Evolutionary conservation across 805 yeast species (phyloP).

Genomic region (Myxozyma neotropica): DNA sequence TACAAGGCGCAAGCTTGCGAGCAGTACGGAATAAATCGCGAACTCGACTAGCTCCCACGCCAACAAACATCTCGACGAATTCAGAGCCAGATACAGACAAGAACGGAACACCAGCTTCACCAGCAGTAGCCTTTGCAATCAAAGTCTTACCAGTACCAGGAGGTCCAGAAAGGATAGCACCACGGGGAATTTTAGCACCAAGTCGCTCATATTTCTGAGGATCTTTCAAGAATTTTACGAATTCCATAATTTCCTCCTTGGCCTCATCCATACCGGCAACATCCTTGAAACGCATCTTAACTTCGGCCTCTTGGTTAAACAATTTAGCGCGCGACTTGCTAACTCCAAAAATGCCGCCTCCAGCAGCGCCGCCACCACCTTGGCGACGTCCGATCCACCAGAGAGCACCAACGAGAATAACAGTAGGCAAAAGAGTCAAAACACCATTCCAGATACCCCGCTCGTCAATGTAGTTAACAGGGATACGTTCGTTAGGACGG

Average conservation of each 20-base stretch:
- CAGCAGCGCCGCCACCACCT: constrained; percentile 65
- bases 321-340: constrained; percentile 85
- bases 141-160: constrained; percentile 99
- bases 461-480: constrained; percentile 76
- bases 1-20: constrained; percentile 90
- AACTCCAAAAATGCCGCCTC: constrained; percentile 71
- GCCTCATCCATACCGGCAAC: constrained; percentile 99
- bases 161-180: constrained; percentile 96
- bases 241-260: constrained; percentile 96
- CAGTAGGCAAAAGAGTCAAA: constrained; percentile 83
- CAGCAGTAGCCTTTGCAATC: constrained; percentile 97
- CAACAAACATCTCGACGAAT: constrained; percentile 98
- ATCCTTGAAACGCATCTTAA: constrained; percentile 84
- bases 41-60: constrained; percentile 98
- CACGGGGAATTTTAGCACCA: constrained; percentile 98
- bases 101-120: constrained; percentile 98
- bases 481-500: constrained; percentile 66
- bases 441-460: constrained; percentile 66
- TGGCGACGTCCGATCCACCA: constrained; percentile 77
- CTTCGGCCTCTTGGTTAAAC: constrained; percentile 89
- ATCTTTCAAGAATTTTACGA: constrained; percentile 87
- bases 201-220: constrained; percentile 87
- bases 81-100: constrained; percentile 96
- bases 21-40: constrained; percentile 94
- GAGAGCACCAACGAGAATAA: constrained; percentile 83